Base-by-base conservation (phyloP, 176 grass and related monocot genomes). In the Carex kokanica region DNA sequence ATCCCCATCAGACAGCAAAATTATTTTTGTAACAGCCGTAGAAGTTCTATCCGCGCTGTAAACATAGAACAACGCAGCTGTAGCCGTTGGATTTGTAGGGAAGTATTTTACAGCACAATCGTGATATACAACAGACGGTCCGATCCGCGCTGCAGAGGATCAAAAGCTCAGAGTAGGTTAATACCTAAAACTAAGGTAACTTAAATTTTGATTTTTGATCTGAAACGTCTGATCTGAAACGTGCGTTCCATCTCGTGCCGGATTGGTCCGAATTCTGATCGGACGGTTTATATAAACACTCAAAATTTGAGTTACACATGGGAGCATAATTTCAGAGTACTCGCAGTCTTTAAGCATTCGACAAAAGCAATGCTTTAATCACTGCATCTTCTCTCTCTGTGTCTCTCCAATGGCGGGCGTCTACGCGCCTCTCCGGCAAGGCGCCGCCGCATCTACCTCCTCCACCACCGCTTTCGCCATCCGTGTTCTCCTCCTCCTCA, bases 401-500 rank as follows among this genome's bases (percentile, higher is more conserved):
- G 58, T 58, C 47, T 62, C 61, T 14, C 53, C 65, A 45, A 98
- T 98, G 95, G 87, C 90, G 87, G 88, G 96, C 56, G 71, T 87
- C 71, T 84, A 79, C 85, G 40, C 57, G 54, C 65, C 86, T 84
- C 83, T 81, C 81, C 24, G 84, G 53, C 54, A 78, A 36, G 27
- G 52, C 56, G 74, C 15, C 68, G 75, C 13, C 57, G 75, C 81
- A 0, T 67, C 67, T 9, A 52, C 83, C 4, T 61, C 47, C 27
- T 27, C 74, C 38, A 62, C 87, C 43, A 63, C 89, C 29, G 85
- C 89, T 78, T 95, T 98, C 58, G 86, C 95, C 8, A 75, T 90
- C 34, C 86, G 91, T 21, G 36, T 98, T 74, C 91, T 98, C 1
- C 88, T 98, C 0, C 92, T 98, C 82, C 96, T 98, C 74, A 98